Conservation (phyloP, 441 rosid species). For the Adansonia rubrostipa region DNA sequence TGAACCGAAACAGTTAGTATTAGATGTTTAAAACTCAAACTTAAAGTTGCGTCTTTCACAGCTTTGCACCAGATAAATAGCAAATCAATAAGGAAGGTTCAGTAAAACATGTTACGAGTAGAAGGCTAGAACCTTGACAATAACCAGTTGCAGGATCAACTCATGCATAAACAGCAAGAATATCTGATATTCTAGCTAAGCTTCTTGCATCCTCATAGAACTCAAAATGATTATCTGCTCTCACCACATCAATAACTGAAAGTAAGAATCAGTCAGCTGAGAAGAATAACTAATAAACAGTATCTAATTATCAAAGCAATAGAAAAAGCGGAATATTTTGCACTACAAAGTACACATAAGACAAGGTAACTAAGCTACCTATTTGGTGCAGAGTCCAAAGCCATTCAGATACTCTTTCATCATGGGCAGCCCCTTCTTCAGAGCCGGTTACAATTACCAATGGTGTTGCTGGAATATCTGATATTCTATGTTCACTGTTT, state of each 20-base stretch:
- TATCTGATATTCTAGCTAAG: conserved; percentile 94
- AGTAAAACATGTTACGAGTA: conserved; percentile 16
- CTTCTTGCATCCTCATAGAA: conserved; percentile 85
- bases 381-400: conserved; percentile 92
- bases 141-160: conserved; percentile 92
- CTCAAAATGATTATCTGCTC: conserved; percentile 93
- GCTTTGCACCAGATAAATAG: conserved; percentile 17
- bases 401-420: conserved; percentile 85
- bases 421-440: conserved; percentile 48
- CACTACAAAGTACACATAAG: conserved; percentile 7
- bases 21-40: conserved; percentile 14
- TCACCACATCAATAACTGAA: conserved; percentile 95
- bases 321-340: conserved; percentile 13
- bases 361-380: conserved; percentile 47
- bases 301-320: conserved; percentile 4
- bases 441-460: conserved; percentile 49
- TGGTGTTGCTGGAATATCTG: conserved; percentile 61
- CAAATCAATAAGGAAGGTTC: neutral
- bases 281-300: conserved; percentile 23
- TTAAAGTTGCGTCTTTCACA: conserved; percentile 10
- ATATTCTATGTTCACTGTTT: conserved; percentile 59
- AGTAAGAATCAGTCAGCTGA: conserved; percentile 33
- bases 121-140: conserved; percentile 80
- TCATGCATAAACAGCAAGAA: conserved; percentile 98
- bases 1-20: conserved; percentile 29